Base-by-base conservation (phyloP, 2,329 filamentous ascomycete genomes). In the Penicillium italicum region DNA sequence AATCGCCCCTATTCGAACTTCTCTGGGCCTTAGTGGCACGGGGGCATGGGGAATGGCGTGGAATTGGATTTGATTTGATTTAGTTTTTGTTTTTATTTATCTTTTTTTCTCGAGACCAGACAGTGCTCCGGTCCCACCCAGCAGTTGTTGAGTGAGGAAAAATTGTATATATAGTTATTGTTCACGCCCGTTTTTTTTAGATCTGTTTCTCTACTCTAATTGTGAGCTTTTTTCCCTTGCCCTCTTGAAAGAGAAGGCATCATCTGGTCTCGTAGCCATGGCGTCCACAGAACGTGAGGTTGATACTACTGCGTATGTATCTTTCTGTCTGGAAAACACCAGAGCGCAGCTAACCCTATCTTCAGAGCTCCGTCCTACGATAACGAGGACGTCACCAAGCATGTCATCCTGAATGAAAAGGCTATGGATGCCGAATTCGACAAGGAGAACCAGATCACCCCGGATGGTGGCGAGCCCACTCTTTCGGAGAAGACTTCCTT, bases 391-490 rank as follows among this genome's bases (percentile, higher is more conserved):
- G 51, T 43, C 30, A 30, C 48, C 20, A 33, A 61, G 20, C 53
- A 64, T 24, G 55, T 60, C 41, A 50, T 61, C 43, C 41, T 65
- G 48, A 62, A 65, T 44, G 65, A 70, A 26, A 69, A 71, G 60
- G 41, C 36, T 33, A 53, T 66, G 41, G 63, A 65, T 44, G 58
- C 18, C 33, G 46, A 50, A 16, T 22, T 66, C 24, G 66, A 67
- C 28, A 72, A 75, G 51, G 73, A 74, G 54, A 62, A 62, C 34
- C 56, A 59, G 38, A 53, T 51, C 22, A 76, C 74, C 5, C 63
- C 72, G 4, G 80, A 82, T 56, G 79, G 80, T 45, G 76, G 76
- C 49, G 80, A 83, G 66, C 81, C 82, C 46, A 83, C 72, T 24
- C 75, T 80, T 1, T 72, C 79, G 18, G 82, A 85, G 69, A 78